Evolutionary conservation across 768 basidiomycete species (phyloP).

Genomic region (Podaxis carcinomalis): DNA sequence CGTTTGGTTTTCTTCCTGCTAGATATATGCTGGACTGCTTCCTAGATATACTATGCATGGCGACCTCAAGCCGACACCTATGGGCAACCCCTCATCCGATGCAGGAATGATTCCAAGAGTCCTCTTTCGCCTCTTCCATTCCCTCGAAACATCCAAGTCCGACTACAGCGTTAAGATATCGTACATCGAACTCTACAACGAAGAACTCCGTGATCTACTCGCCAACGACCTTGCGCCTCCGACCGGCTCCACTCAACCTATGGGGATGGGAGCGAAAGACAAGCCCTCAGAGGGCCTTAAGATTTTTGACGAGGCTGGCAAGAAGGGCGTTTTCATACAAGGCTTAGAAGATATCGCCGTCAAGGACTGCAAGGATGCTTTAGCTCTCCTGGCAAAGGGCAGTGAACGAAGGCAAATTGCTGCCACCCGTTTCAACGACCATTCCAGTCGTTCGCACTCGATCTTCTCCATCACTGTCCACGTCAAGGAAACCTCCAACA

Average conservation of each 20-base stretch:
- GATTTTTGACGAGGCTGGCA: conserved; percentile 83
- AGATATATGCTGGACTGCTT: conserved; percentile 5
- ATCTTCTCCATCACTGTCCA: conserved; percentile 97
- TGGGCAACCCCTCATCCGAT: conserved; percentile 82
- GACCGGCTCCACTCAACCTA: conserved; percentile 65
- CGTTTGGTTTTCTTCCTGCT: conserved; percentile 24
- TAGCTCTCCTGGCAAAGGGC: conserved; percentile 83
- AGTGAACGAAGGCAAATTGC: conserved; percentile 90
- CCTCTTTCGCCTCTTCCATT: conserved; percentile 85
- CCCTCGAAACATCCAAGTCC: conserved; percentile 67
- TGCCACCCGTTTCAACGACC: conserved; percentile 96
- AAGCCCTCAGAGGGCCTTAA: conserved; percentile 59
- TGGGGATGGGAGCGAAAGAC: conserved; percentile 66
- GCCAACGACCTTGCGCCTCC: conserved; percentile 74
- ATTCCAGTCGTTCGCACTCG: conserved; percentile 95
- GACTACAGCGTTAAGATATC: conserved; percentile 95
- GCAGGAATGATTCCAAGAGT: conserved; percentile 97
- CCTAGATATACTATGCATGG: conserved; percentile 95
- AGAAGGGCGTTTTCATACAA: conserved; percentile 87
- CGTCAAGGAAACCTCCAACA: conserved; percentile 72
- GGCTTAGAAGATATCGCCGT: conserved; percentile 90
- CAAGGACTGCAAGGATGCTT: conserved; percentile 76
- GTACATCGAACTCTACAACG: conserved; percentile 95
- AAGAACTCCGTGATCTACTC: conserved; percentile 93
- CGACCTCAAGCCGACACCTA: conserved; percentile 74